Percentiles rank a stretch among this genome's conserved stretches.
These are phyloP conservation scores for Vaccinium vitisidaea DNA, from an alignment of 148 eudicot species.

Conservation along the genomic window DNA sequence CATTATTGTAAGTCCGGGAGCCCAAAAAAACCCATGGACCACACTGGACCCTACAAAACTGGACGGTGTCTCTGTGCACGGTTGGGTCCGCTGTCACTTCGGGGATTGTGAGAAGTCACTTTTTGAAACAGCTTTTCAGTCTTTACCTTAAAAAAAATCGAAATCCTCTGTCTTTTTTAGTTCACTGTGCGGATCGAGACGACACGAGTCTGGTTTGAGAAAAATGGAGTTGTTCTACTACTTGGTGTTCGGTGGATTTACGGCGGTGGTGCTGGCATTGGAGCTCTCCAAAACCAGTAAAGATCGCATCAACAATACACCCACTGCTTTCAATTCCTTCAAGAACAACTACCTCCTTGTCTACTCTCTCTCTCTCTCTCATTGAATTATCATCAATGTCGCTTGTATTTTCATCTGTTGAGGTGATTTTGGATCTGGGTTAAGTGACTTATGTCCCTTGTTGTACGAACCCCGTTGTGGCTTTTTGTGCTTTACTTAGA, in stretches of 20 bases:
- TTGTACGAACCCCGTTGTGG: background rate
- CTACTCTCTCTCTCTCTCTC: constrained; percentile 38
- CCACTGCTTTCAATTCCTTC: constrained; percentile 60
- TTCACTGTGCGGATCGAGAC: background rate
- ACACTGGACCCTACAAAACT: no score
- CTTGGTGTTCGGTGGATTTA: constrained; percentile 57
- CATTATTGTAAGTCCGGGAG: no score
- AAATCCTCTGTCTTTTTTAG: background rate
- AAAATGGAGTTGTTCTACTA: constrained; percentile 78
- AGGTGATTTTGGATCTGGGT: background rate
- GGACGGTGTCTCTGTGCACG: background rate
- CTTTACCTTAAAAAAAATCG: no score
- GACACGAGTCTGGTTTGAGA: background rate
- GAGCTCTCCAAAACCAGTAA: constrained; percentile 72
- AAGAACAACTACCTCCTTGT: constrained; percentile 76
- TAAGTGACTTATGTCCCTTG: background rate
- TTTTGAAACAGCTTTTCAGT: background rate
- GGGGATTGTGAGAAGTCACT: background rate
- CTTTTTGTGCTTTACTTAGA: no score
- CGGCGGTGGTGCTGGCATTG: constrained; percentile 51
- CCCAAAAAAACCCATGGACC: no score
- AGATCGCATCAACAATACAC: constrained; percentile 64
- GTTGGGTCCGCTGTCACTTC: background rate
- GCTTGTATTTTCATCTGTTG: background rate
- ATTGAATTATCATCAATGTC: background rate